Base-by-base conservation (phyloP, 768 basidiomycete species). In the Boletus pseudopeckii region DNA sequence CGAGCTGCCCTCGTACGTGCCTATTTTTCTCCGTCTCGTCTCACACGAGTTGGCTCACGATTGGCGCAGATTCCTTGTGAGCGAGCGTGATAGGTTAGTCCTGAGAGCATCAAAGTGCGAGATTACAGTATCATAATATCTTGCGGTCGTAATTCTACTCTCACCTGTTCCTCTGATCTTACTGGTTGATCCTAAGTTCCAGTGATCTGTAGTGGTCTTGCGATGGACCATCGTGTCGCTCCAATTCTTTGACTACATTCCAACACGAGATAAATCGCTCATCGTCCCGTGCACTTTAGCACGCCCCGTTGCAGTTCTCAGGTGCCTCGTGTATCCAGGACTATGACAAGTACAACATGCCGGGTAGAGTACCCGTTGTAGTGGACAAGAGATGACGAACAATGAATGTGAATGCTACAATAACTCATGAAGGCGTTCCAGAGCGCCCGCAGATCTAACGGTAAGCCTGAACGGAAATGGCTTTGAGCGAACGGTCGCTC, bases 91-190 rank as follows among this genome's bases (percentile, higher is more conserved):
- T 26, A 73, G 82, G 45, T 66, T 95, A 49, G 95, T 96, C 67
- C 80, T 81, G 49, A 49, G 86, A 90, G 66, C 95, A 97, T 71
- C 84, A 91, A 61, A 83, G 80, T 45, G 82, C 92, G 6, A 83
- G 80, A 58, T 66, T 84, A 52, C 80, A 82, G 52, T 96, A 96
- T 68, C 90, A 92, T 71, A 94, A 90, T 67, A 76, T 90, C 53
- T 83, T 88, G 26, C 80, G 88, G 57, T 86, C 89, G 59, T 92
- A 69, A 80, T 57, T 49, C 34, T 55, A 51, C 54, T 32, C 40
- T 40, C n/a, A 11, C 8, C 24, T 50, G 37, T 47, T 38, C 24
- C 22, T 46, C 24, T 37, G 22, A 17, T 40, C 28, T 41, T 13
- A 40, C 18, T 7, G 33, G n/a, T 17, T 20, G 24, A 51, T 37